Evolutionary conservation across 2,329 filamentous ascomycete genomes (phyloP), one percentile per base, ranked within the genome.

Genomic region (Ophiocordyceps camponoti-saundersi): DNA sequence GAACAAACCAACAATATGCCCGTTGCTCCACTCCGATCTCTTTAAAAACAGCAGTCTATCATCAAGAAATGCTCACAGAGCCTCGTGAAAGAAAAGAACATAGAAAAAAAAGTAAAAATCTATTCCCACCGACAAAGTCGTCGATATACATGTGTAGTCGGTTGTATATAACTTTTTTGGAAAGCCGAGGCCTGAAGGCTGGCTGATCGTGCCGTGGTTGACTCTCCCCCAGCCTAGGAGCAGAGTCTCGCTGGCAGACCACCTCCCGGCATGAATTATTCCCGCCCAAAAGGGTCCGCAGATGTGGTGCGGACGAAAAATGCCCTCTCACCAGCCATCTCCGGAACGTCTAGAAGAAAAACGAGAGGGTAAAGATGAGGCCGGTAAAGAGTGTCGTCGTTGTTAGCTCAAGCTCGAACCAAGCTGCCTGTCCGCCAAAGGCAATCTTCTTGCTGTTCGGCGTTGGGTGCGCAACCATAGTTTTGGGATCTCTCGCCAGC

Each of bases 371-470:
- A 53, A 77, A 77, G 47, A 74, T 56, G 46, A 72, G 51, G 32
- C 61, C 56, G 2, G 73, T 77, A 53, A 67, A 76, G 4, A 60
- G 51, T 1, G 73, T 76, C 8, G 71, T 67, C 3, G 68, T 48
- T 3, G 67, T 72, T 55, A 74, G 69, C 60, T 77, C 70, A 42
- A 74, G 51, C 59, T 77, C 74, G 55, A 75, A 76, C 65, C 69
- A 74, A 18, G 70, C 69, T 10, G 70, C 70, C 58, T 72, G 69
- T 30, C 65, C 68, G 44, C 68, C 68, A 53, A 73, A 75, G 1
- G 71, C 69, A 54, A 71, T 71, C 61, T 72, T 73, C 64, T 75
- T 75, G 61, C 67, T 72, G 52, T 61, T 52, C 5, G 61, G 60
- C 0, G 69, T 69, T 5, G 73, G 73, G 51, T 73, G 66, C 3